Evolutionary conservation across 495 filamentous ascomycete genomes (phyloP), one percentile per base, ranked within the genome.

Genomic region (Xylaria sp.): DNA sequence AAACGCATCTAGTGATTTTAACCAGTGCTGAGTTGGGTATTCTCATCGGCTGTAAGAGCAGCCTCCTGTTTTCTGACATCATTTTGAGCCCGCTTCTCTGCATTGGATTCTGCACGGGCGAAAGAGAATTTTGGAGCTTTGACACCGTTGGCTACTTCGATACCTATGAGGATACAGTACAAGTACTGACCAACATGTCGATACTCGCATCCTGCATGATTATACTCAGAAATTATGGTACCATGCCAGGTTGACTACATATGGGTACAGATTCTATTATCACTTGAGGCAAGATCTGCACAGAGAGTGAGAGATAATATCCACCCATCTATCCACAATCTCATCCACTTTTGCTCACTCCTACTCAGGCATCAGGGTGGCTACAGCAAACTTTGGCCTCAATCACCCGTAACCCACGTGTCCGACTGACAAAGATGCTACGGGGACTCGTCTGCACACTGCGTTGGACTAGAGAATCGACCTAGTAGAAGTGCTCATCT

Each of bases 251-350:
- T 37, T 5, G 31, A 26, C 24, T 58, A 68, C 53, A 24, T 68
- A 37, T 40, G 12, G 8, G 35, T 46, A 50, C 40, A 31, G 35
- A 37, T 31, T 58, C 8, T 26, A 43, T 21, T 35, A n/a, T 57
- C 59, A 0, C 37, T 64, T 44, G 61, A 52, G 59, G 59, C 50
- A 70, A 57, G 69, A 66, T 71, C 61, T 57, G 58, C 61, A 40
- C 15, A 37, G 61, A 59, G 61, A 59, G 69, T 71, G 69, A 61
- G 61, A 24, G 37, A 50, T 26, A 2, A 65, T 75, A 75, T 61
- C 71, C 71, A 78, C 71, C 71, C 74, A 70, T 73, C 76, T 71
- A 74, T 76, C 74, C 75, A 77, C 76, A 77, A 73, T 63, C 46
- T 50, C 76, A 69, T 66, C 73, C 71, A 73, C 71, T 73, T 72